Base-by-base conservation (phyloP, 2,329 filamentous ascomycete species). In the Bipolaris bicolor region DNA sequence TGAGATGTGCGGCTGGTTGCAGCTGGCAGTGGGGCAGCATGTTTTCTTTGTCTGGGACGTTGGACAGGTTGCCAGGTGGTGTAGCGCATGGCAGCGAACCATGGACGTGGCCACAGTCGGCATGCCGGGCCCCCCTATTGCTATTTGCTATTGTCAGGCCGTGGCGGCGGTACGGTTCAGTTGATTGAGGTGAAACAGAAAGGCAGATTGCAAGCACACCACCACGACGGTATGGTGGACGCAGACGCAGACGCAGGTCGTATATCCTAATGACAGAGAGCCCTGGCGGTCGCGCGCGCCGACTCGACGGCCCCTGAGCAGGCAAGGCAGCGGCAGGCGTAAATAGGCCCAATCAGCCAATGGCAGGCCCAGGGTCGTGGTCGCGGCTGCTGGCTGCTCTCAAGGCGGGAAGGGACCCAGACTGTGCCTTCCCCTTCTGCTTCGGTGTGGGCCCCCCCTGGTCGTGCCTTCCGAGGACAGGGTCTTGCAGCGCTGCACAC, bases 371-470 rank as follows among this genome's bases (percentile, higher is more conserved):
- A 44, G 16, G 6, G 44, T 50, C 44, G 37, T 24, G 36, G 29
- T 39, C 39, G 44, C 49, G 52, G 18, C 31, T 41, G 53, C 24
- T 34, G 36, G 39, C 52, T 29, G 45, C 16, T 50, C 63, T 62
- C 50, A 58, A 57, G 61, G 54, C 46, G 61, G 66, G 34, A 61
- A 61, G 61, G 55, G 45, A 31, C 56, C 24, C 47, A 48, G 55
- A 49, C 44, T 51, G 55, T 60, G 57, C 58, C 58, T 66, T 63
- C 67, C 65, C 41, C 62, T 65, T 60, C 33, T 56, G 60, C 62
- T 65, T 60, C 33, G 57, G 60, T 57, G 62, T 56, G 47, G 51
- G 49, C 39, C 49, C 45, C 51, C 55, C 58, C 58, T 55, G 53
- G 60, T 54, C 58, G 55, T 48, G 54, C 55, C 45, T 52, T 52